phyloP scores from a whole-genome alignment of 495 filamentous ascomycete species.

The Xylaria bambusicola region DNA sequence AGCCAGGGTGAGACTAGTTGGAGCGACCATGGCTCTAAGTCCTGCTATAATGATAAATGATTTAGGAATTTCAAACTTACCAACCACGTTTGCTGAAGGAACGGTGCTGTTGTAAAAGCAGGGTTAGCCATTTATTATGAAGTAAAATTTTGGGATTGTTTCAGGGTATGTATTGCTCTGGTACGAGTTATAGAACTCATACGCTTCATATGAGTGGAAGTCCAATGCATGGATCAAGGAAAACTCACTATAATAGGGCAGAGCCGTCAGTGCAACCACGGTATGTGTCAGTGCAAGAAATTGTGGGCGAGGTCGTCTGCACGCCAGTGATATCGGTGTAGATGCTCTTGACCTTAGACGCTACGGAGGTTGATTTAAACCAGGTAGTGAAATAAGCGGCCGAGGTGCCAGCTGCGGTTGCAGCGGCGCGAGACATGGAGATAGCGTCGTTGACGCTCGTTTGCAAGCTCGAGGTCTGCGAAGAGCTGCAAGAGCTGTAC shows the following conservation, averaged over 20 bases:
- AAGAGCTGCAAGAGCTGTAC: slow-evolving; percentile 24
- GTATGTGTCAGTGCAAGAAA: slow-evolving; percentile 32
- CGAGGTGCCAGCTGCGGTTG: slow-evolving; percentile 23
- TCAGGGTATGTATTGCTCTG: too few species aligned
- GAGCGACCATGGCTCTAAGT: too few species aligned
- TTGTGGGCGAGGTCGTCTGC: slow-evolving; percentile 29
- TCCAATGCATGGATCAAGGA: background rate
- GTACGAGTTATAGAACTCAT: too few species aligned
- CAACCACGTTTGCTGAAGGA: slow-evolving; percentile 28
- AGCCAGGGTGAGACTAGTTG: too few species aligned
- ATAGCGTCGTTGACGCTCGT: slow-evolving; percentile 30
- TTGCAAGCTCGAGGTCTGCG: slow-evolving; percentile 25
- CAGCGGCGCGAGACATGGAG: slow-evolving; percentile 22
- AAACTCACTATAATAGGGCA: slow-evolving; percentile 26
- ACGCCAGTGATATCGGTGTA: slow-evolving; percentile 30
- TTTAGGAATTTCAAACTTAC: background rate
- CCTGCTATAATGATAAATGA: too few species aligned
- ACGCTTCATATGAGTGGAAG: too few species aligned
- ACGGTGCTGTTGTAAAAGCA: slow-evolving; percentile 18
- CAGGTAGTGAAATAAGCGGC: slow-evolving; percentile 29
- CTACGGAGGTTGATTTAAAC: slow-evolving; percentile 28
- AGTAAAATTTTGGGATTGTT: background rate
- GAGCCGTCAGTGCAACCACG: slow-evolving; percentile 25
- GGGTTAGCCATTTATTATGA: background rate
- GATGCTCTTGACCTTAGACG: slow-evolving; percentile 25